A percentile compares a stretch with the other conserved stretches of the same genome.
Conservation (phyloP, 2,329 filamentous ascomycete species). For the Scytalidium lignicola region DNA sequence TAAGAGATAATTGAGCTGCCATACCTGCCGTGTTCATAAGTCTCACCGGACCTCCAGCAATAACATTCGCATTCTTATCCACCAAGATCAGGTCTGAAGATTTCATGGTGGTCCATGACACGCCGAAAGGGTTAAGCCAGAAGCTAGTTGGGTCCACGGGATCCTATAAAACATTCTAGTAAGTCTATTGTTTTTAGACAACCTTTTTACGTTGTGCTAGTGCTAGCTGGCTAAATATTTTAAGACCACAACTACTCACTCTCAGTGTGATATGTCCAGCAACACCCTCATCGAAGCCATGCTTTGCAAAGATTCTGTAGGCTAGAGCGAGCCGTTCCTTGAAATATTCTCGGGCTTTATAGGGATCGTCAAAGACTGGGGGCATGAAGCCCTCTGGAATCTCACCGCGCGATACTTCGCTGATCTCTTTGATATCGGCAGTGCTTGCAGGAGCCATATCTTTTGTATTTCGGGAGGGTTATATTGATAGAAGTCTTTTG, state of each 20-base stretch:
- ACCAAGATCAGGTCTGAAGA: conserved; percentile 59
- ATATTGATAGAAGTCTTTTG: no score
- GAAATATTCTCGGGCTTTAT: conserved; percentile 16
- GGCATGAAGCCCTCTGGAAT: not conserved
- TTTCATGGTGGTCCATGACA: conserved; percentile 54
- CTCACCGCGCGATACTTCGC: not conserved
- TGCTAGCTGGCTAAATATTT: no score
- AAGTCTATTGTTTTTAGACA: no score
- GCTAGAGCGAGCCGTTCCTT: conserved; percentile 36
- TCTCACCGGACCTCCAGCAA: conserved; percentile 48
- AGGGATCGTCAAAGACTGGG: not conserved
- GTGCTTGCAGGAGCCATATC: no score
- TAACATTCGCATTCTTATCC: conserved; percentile 50
- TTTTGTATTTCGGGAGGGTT: no score
- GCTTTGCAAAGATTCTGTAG: conserved; percentile 36
- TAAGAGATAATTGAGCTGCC: conserved; percentile 14
- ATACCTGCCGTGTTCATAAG: conserved; percentile 38
- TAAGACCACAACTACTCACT: no score
- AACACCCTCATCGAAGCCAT: conserved; percentile 35
- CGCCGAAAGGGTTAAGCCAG: conserved; percentile 63
- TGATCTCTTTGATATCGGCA: not conserved
- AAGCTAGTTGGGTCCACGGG: conserved; percentile 55
- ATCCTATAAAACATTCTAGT: conserved; percentile 28
- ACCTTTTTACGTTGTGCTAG: no score
- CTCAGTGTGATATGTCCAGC: conserved; percentile 33